Conservation (phyloP, 2,329 filamentous ascomycete genomes). For the Epicoccum nigrum region DNA sequence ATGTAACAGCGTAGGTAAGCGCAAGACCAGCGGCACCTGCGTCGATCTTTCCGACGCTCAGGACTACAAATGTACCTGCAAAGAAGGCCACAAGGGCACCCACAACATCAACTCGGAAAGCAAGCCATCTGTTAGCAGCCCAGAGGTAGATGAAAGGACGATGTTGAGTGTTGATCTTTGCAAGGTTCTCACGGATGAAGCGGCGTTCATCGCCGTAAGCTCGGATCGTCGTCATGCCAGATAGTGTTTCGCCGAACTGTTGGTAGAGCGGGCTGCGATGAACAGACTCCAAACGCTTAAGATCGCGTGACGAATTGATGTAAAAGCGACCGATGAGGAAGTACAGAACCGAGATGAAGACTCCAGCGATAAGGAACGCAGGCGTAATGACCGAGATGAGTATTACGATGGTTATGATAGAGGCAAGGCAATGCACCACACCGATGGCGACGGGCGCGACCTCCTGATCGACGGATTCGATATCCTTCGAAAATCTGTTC, state of each 20-base stretch:
- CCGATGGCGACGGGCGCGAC: conserved; percentile 89
- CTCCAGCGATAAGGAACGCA: conserved; percentile 82
- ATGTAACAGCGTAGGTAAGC: conserved; percentile 93
- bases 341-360: conserved; percentile 85
- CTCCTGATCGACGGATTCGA: conserved; percentile 94
- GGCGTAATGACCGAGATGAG: conserved; percentile 90
- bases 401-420: conserved; percentile 81
- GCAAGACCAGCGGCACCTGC: conserved; percentile 92
- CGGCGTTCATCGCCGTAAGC: conserved; percentile 93
- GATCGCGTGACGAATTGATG: conserved; percentile 87
- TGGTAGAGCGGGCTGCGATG: conserved; percentile 95
- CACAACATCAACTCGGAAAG: conserved; percentile 87
- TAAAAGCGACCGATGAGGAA: conserved; percentile 86
- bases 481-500: conserved; percentile 98
- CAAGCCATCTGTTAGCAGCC: conserved; percentile 96
- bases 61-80: conserved; percentile 86
- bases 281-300: conserved; percentile 93
- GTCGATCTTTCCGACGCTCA: conserved; percentile 82
- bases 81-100: conserved; percentile 94
- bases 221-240: conserved; percentile 93
- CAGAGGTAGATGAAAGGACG: conserved; percentile 95
- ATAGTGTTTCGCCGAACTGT: conserved; percentile 95
- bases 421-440: conserved; percentile 68
- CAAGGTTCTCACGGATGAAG: conserved; percentile 90
- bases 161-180: conserved; percentile 86